These are phyloP conservation scores for Talaromyces proteolyticus DNA, from an alignment of 495 filamentous ascomycete genomes.

Conservation along the genomic window DNA sequence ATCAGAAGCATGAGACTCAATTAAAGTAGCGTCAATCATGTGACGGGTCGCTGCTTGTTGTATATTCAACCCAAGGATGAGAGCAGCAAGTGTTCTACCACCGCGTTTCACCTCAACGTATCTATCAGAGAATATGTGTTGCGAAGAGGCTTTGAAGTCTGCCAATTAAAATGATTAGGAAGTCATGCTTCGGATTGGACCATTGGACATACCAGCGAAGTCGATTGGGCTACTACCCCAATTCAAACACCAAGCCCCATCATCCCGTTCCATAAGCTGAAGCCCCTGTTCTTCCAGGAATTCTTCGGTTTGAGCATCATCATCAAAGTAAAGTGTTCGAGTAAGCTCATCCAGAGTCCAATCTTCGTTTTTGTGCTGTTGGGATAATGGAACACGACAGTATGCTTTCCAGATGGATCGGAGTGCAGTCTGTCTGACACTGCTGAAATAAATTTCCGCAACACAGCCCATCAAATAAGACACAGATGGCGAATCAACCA, in stretches of 20 bases:
- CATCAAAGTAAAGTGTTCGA: slow-evolving; percentile 65
- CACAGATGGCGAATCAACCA: slow-evolving; percentile 61
- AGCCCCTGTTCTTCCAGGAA: slow-evolving; percentile 69
- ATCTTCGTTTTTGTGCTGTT: slow-evolving; percentile 66
- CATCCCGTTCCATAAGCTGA: slow-evolving; percentile 45
- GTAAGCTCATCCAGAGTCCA: slow-evolving; percentile 66
- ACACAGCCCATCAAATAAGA: slow-evolving; percentile 93
- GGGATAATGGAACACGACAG: slow-evolving; percentile 48
- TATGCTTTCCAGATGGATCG: slow-evolving; percentile 59
- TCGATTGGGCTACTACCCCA: slow-evolving; percentile 39
- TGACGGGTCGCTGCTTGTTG: slow-evolving; percentile 38
- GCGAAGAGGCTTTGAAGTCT: slow-evolving; percentile 38
- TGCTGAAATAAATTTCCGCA: slow-evolving; percentile 83
- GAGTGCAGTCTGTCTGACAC: slow-evolving; percentile 70
- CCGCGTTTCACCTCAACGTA: slow-evolving; percentile 47
- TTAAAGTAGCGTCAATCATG: slow-evolving; percentile 35
- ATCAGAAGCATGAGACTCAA: slow-evolving; percentile 7
- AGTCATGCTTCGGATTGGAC: background rate
- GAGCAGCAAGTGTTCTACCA: slow-evolving; percentile 38
- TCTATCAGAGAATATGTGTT: slow-evolving; percentile 43
- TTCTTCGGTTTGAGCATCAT: slow-evolving; percentile 58
- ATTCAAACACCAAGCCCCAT: slow-evolving; percentile 46
- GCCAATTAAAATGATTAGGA: slow-evolving; percentile 4
- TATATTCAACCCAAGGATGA: slow-evolving; percentile 47
- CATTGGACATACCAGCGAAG: slow-evolving; percentile 31